Evolutionary conservation across 352 stramenopile species (phyloP).

Genomic region (Globisporangium spiculum): DNA sequence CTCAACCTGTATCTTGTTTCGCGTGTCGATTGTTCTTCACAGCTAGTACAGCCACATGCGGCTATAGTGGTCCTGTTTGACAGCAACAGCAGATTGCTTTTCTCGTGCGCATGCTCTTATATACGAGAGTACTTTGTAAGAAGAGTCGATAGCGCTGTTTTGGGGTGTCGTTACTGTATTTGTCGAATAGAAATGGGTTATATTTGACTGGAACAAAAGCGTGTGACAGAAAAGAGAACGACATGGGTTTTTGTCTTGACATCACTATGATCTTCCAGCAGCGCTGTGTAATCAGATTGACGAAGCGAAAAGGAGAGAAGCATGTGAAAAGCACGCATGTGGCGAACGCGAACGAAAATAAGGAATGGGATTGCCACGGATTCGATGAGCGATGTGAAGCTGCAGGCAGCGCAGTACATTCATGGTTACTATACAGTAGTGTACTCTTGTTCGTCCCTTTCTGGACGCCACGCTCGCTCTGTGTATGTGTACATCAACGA

Average conservation of each 20-base stretch:
- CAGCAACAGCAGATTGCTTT: too few relatives aligned
- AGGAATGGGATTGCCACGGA: background rate
- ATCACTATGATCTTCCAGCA: background rate
- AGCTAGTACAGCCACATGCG: too few relatives aligned
- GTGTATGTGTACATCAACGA: background rate
- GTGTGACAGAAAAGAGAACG: too few relatives aligned
- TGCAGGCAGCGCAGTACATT: background rate
- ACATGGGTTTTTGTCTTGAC: background rate
- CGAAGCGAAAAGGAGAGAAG: background rate
- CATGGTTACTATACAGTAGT: background rate
- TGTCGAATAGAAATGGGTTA: too few relatives aligned
- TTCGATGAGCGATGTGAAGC: background rate
- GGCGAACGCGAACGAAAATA: background rate
- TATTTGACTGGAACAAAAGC: too few relatives aligned
- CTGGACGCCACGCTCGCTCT: background rate
- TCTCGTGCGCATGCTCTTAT: too few relatives aligned
- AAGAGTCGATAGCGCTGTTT: too few relatives aligned
- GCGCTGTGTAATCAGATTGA: constrained; percentile 5
- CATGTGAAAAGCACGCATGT: background rate
- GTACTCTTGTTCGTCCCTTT: background rate
- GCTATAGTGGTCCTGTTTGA: too few relatives aligned
- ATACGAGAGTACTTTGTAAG: too few relatives aligned
- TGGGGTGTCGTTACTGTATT: too few relatives aligned
- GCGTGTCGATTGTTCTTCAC: too few relatives aligned
- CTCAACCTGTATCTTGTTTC: too few relatives aligned